These are phyloP conservation scores for Fusarium brachygibbosum DNA, from an alignment of 2,329 filamentous ascomycete species.

Conservation along the genomic window DNA sequence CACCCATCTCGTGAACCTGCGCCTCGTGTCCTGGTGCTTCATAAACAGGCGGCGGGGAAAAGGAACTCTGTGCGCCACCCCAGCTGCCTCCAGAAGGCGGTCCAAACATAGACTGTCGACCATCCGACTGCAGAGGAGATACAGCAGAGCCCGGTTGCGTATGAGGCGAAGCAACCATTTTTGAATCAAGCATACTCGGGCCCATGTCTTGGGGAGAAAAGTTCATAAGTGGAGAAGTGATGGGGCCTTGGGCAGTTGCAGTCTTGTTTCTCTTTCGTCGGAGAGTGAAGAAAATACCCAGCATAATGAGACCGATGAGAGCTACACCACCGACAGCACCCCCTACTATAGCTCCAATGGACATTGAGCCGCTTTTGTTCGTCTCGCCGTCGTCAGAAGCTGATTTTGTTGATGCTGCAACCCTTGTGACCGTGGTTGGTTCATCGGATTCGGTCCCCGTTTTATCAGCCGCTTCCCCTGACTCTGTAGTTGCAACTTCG, in stretches of 20 bases:
- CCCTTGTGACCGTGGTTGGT: not conserved
- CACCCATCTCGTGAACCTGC: not conserved
- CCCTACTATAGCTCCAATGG: not conserved
- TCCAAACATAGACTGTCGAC: not conserved
- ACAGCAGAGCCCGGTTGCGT: too few relatives aligned
- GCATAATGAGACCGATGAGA: not conserved
- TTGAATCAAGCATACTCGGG: not conserved
- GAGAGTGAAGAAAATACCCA: not conserved
- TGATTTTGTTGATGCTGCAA: not conserved
- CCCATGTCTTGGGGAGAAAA: not conserved
- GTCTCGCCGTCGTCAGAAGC: rapidly evolving
- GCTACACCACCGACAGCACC: not conserved
- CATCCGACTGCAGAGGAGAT: not conserved
- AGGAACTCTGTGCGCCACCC: too few relatives aligned
- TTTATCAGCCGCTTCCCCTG: rapidly evolving
- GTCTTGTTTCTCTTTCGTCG: not conserved
- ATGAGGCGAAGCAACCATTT: not conserved
- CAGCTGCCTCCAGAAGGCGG: too few relatives aligned
- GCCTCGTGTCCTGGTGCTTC: not conserved
- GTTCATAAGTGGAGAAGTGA: not conserved
- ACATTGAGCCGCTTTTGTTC: not conserved
- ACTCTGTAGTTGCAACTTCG: not conserved
- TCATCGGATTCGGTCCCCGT: rapidly evolving
- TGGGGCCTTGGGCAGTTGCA: not conserved
- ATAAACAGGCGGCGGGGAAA: not conserved